Evolutionary conservation across 345 rosid genomes (phyloP).

Genomic region (Arabidopsis arenosa): DNA sequence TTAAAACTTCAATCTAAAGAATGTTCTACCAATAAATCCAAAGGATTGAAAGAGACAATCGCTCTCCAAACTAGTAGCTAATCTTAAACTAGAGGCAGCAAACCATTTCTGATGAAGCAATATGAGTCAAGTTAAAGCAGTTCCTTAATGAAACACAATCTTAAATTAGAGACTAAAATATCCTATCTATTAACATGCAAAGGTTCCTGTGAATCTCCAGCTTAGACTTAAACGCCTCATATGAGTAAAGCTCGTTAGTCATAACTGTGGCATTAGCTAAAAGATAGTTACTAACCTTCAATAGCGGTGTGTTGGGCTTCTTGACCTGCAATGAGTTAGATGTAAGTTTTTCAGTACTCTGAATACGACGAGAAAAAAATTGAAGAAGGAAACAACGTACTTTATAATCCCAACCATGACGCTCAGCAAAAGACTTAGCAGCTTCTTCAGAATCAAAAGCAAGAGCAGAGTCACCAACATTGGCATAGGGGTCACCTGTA

Average conservation of each 20-base stretch:
- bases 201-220: not conserved
- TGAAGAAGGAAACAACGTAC: constrained; percentile 45
- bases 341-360: not conserved
- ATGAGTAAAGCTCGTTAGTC: not conserved
- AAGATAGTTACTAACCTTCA: constrained; percentile 44
- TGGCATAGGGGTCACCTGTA: constrained; percentile 99
- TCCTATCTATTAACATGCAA: not conserved
- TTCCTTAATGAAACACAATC: not conserved
- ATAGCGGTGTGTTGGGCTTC: constrained; percentile 57
- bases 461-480: constrained; percentile 92
- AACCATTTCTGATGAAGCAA: constrained; percentile 8
- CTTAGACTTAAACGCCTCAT: not conserved
- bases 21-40: not conserved
- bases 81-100: constrained; percentile 11
- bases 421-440: constrained; percentile 85
- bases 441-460: constrained; percentile 78
- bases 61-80: not conserved
- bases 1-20: not conserved
- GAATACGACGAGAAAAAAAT: not conserved
- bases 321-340: constrained; percentile 61
- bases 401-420: constrained; percentile 91
- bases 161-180: not conserved
- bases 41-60: not conserved
- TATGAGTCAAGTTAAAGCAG: not conserved
- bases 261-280: not conserved